Base-by-base conservation (phyloP, 2,329 filamentous ascomycete genomes). In the Exophiala sp. region DNA sequence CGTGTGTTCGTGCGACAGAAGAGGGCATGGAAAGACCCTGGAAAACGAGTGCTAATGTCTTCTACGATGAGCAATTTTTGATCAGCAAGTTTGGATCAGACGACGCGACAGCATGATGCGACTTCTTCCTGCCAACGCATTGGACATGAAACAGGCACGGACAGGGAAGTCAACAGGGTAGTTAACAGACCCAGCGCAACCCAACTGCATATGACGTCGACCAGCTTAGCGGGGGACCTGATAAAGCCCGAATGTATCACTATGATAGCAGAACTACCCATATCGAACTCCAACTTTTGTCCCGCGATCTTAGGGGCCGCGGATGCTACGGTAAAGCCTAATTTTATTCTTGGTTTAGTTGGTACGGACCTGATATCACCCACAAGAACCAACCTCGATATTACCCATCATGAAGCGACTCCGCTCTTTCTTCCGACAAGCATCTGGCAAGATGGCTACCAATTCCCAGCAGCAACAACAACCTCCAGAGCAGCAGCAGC, bases 31-130 rank as follows among this genome's bases (percentile, higher is more conserved):
- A 32, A 42, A 43, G 47, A 35, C 41, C 29, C 35, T 44, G 52
- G 20, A 46, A 16, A 50, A 12, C 34, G 43, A 50, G 5, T 29
- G 24, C 24, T 3, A 2, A 29, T 29, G 12, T 7, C n/a, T 43
- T 44, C 36, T 11, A 45, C 40, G 42, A 44, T 10, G 20, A 9
- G 16, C 8, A 33, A 11, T 41, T 12, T 12, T 47, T 32, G 40
- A 35, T 34, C 16, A 33, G 50, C 47, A 54, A 58, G 40, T 47
- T 40, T 33, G 32, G 18, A 58, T 55, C 55, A 52, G 55, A 44
- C 42, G 55, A 55, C 51, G 20, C 36, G 11, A 44, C 39, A 42
- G 45, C 36, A 54, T 52, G 47, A 54, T 50, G 41, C 33, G 24
- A 21, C 39, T 42, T 52, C 35, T 52, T 46, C 14, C 47, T 40